phyloP scores from a whole-genome alignment of 225 moss, liverwort and hornwort genomes.

The Antitrichia curtipendula region DNA sequence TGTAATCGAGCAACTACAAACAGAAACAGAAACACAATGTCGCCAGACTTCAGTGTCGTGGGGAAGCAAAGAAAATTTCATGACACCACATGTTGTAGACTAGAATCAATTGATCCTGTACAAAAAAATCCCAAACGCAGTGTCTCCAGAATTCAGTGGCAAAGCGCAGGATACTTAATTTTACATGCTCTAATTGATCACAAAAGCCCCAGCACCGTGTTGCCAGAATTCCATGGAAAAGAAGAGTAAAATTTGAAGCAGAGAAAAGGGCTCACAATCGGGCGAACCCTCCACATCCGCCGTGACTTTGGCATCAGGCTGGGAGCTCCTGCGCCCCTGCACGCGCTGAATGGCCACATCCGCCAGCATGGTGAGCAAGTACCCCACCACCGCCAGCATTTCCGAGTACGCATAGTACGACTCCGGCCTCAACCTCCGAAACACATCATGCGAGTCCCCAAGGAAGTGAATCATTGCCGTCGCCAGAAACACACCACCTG shows the following conservation, averaged over 20 bases:
- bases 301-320: not conserved
- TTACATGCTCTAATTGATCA: not conserved
- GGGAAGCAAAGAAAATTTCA: not conserved
- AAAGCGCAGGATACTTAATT: not conserved
- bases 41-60: not conserved
- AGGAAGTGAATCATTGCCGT: constrained; percentile 88
- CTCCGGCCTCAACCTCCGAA: constrained; percentile 2
- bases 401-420: constrained; percentile 43
- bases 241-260: not conserved
- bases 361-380: constrained; percentile 58
- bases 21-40: not conserved
- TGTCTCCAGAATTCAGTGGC: not conserved
- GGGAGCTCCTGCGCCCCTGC: not conserved
- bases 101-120: not conserved
- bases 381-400: constrained; percentile 73
- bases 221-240: not conserved
- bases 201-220: not conserved
- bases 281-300: constrained; percentile 18
- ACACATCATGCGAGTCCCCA: constrained; percentile 40
- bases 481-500: constrained; percentile 72
- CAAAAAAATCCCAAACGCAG: not conserved
- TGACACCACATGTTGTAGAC: not conserved
- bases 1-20: not conserved
- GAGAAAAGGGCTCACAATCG: not conserved
- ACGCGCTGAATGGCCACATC: constrained; percentile 55